Base-by-base conservation (phyloP, 371 early-diverging fungal species). In the Syncephalastrum contaminatum region DNA sequence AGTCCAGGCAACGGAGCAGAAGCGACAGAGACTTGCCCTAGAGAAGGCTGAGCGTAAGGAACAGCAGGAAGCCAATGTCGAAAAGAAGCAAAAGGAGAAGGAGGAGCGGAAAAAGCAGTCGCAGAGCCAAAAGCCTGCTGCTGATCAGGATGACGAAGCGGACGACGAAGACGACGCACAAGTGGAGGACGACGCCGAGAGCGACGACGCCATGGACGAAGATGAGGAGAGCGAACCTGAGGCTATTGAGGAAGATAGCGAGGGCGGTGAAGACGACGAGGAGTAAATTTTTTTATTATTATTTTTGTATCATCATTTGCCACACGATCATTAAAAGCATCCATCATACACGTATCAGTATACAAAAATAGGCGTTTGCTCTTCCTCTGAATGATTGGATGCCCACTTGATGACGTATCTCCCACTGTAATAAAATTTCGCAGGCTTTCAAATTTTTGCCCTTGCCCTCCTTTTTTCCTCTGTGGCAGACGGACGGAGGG, bases 1-100 rank as follows among this genome's bases (percentile, higher is more conserved):
- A 64, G 60, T 87, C 49, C 83, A 82, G 58, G 82, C 82, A 54
- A 79, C 77, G 41, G 78, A 84, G 55, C 64, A 62, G 39, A 77
- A 72, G 51, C 76, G 84, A 51, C 79, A 86, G 59, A 69, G 75
- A 51, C 81, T 80, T 53, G 51, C 72, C 19, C 72, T 82, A 47
- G 84, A 85, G 52, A 83, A 84, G 69, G 88, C 86, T 3, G 69
- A 74, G 14, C 85, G 95, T 44, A 81, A 89, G 53, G 75, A 77
- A 47, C 78, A 88, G 64, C 96, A 96, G 64, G 90, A 92, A 65
- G 73, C 57, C 36, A 94, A 94, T 69, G 93, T 95, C 3, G 79
- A 80, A 66, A 77, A 82, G 56, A 95, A 95, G 69, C 80, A 88
- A 73, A 72, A 64, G 16, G 82, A 73, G 40, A 75, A 75, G 53